Evolutionary conservation across 139 green algal species (phyloP), one percentile per base, ranked within the genome.

Genomic region (Eudorina sp.): DNA sequence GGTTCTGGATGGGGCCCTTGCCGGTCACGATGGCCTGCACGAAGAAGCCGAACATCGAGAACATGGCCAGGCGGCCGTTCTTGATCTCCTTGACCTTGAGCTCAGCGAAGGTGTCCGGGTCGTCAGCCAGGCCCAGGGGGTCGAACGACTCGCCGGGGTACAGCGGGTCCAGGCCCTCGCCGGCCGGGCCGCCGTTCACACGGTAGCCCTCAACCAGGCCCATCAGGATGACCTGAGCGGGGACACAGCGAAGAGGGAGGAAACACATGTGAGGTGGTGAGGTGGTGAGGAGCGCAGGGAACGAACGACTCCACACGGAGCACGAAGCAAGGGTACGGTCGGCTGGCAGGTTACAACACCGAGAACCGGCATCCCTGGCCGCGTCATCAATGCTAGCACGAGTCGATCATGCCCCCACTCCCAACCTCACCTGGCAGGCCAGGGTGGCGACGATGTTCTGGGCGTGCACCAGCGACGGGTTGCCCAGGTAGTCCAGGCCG

Each of bases 41-140:
- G 87, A 97, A 91, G 86, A 91, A 96, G 77, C 94, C 94, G 86
- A 96, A 94, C 89, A 92, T 94, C 70, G 94, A 93, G 89, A 97
- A 95, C 94, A 97, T 97, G 40, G 94, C 95, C n/a, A 96, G 92
- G 72, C 96, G 94, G 34, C 96, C 95, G 94, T 98, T 97, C 96
- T 98, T 98, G 92, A 98, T 95, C 94, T 98, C 96, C 95, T 98
- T 98, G 43, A 96, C 94, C 96, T 98, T 97, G n/a, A 98, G 94
- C 94, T 97, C 94, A 82, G 94, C 94, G 83, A 96, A 93, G 89
- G 94, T 96, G 86, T 98, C 95, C 55, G 96, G 95, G 93, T 98
- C 97, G 90, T 99, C 98, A 93, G 98, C 98, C 86, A 99, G 93
- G 90, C 96, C 96, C 86, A 99, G 93, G 92, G 97, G 97, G 96